Evolutionary conservation across 306 rosid genomes (phyloP).

Genomic region (Pyrus betulifolia): DNA sequence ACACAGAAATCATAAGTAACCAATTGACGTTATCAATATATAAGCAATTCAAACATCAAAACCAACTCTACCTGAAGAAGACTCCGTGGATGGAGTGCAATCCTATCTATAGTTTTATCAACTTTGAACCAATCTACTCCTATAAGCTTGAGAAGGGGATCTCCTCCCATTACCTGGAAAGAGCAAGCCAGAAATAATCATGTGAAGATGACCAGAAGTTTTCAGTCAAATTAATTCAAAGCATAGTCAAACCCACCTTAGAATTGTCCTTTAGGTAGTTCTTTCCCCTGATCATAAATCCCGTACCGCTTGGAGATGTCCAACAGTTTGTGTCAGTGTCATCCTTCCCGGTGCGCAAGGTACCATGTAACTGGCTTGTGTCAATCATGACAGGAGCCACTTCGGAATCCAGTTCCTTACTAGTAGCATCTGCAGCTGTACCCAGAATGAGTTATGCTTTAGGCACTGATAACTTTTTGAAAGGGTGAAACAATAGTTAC

Average conservation of each 20-base stretch:
- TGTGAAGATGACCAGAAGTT: not conserved
- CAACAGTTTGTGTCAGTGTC: slow-evolving; percentile 73
- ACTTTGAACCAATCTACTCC: slow-evolving; percentile 88
- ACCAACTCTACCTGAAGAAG: slow-evolving; percentile 59
- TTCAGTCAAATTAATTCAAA: not conserved
- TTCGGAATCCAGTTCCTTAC: slow-evolving; percentile 48
- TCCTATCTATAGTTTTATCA: slow-evolving; percentile 39
- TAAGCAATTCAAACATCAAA: not conserved
- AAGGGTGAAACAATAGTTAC: not conserved
- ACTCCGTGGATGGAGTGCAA: slow-evolving; percentile 65
- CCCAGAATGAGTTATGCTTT: slow-evolving; percentile 9
- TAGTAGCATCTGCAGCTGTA: slow-evolving; percentile 44
- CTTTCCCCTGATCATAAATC: slow-evolving; percentile 93
- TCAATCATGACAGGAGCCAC: slow-evolving; percentile 41
- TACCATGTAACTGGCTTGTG: slow-evolving; percentile 38
- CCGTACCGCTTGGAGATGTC: slow-evolving; percentile 61
- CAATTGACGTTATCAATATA: not conserved
- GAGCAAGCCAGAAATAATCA: not conserved
- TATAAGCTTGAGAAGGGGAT: slow-evolving; percentile 80
- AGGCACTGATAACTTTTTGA: not conserved
- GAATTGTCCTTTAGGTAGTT: slow-evolving; percentile 74
- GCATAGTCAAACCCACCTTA: slow-evolving; percentile 43
- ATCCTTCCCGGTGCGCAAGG: slow-evolving; percentile 47
- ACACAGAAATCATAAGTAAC: not conserved
- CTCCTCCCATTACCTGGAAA: slow-evolving; percentile 76